A percentile compares a stretch with the other conserved stretches of the same genome.
These are phyloP conservation scores for Castanospermum australe DNA, from an alignment of 306 rosid species.

Conservation along the genomic window DNA sequence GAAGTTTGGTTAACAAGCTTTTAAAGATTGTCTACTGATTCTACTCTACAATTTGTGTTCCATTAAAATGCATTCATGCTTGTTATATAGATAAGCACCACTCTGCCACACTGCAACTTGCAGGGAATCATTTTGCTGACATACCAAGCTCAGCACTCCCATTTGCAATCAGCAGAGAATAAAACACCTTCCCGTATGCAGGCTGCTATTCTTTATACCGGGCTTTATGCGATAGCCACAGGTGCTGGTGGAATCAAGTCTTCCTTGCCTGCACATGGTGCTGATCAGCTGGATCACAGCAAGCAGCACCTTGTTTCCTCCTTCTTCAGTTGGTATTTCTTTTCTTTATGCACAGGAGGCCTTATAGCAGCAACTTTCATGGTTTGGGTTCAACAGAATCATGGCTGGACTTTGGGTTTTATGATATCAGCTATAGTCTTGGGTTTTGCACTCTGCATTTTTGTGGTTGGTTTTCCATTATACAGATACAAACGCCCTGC, in stretches of 20 bases:
- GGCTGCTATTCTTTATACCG: slow-evolving; percentile 27
- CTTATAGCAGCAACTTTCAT: slow-evolving; percentile 34
- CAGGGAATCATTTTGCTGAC: slow-evolving; percentile 34
- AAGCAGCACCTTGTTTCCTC: slow-evolving; percentile 35
- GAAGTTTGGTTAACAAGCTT: background rate
- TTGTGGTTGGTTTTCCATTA: slow-evolving; percentile 21
- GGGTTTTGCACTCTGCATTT: slow-evolving; percentile 18
- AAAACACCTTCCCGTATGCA: background rate
- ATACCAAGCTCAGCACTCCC: slow-evolving; percentile 30
- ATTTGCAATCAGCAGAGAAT: slow-evolving; percentile 5
- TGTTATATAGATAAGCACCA: too few relatives aligned
- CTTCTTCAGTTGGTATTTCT: slow-evolving; percentile 50
- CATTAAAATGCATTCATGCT: background rate
- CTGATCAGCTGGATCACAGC: slow-evolving; percentile 38
- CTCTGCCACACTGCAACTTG: background rate
- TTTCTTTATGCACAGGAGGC: slow-evolving; percentile 25
- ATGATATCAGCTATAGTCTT: slow-evolving; percentile 10
- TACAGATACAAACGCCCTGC: slow-evolving; percentile 35
- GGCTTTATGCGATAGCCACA: slow-evolving; percentile 32
- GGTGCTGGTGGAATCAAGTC: slow-evolving; percentile 41
- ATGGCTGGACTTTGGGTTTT: slow-evolving; percentile 39
- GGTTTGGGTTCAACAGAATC: slow-evolving; percentile 42
- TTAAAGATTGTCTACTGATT: too few relatives aligned
- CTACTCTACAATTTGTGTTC: background rate
- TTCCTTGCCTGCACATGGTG: slow-evolving; percentile 46